phyloP scores from a whole-genome alignment of 2,329 filamentous ascomycete genomes.

The Lanzia echinophila region DNA sequence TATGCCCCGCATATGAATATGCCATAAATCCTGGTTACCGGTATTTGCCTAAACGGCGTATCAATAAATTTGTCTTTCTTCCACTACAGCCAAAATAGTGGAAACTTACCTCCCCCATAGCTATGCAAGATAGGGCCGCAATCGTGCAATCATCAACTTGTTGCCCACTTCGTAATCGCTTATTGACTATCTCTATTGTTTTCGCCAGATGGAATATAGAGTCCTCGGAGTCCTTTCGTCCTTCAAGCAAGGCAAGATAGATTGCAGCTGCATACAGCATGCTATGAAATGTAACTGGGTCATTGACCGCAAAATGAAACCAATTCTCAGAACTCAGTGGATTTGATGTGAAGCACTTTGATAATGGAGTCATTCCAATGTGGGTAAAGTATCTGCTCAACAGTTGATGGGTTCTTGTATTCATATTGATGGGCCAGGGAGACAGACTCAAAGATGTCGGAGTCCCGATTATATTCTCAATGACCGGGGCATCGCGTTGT shows the following conservation, averaged over 20 bases:
- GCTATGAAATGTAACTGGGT: constrained; percentile 20
- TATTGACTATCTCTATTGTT: constrained; percentile 15
- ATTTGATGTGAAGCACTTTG: constrained; percentile 12
- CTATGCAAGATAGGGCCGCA: constrained; percentile 18
- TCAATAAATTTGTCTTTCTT: not conserved
- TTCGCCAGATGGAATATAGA: constrained; percentile 14
- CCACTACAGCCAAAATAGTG: not conserved
- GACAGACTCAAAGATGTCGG: constrained; percentile 13
- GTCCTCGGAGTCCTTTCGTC: constrained; percentile 15
- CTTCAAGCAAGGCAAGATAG: constrained; percentile 15
- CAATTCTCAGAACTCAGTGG: constrained; percentile 15
- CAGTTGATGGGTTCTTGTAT: constrained; percentile 10
- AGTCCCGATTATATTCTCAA: constrained; percentile 9
- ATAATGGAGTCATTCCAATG: constrained; percentile 14
- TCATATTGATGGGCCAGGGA: constrained; percentile 15
- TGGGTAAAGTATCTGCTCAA: constrained; percentile 16
- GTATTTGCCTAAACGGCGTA: constrained; percentile 12
- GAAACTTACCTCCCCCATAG: constrained; percentile 17
- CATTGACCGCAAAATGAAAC: constrained; percentile 19
- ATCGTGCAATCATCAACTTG: not conserved
- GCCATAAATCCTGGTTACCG: constrained; percentile 18
- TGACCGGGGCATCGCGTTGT: not conserved
- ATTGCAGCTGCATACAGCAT: constrained; percentile 20
- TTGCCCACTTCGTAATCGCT: constrained; percentile 3
- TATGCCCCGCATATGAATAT: constrained; percentile 21